Conservation (phyloP, 805 yeast species). For the Teunomyces gatunensis region DNA sequence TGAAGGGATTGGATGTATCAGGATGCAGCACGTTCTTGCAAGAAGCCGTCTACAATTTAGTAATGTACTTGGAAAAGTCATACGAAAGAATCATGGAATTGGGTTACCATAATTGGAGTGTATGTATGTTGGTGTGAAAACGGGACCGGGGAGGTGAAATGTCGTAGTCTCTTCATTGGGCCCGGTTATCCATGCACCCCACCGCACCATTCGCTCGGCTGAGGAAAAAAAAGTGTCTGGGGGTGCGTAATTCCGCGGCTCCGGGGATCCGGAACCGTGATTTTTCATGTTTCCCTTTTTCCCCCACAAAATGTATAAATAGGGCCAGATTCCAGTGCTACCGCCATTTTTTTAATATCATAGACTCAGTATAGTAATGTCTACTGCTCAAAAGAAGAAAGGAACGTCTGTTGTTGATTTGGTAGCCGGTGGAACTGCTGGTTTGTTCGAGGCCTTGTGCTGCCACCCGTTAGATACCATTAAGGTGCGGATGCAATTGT, state of each 20-base stretch:
- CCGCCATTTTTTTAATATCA: not conserved
- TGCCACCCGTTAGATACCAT: constrained; percentile 98
- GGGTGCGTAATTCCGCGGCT: constrained; percentile 1
- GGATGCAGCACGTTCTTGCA: not conserved
- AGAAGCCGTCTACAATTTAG: not conserved
- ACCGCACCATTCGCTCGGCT: not conserved
- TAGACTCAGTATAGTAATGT: not conserved
- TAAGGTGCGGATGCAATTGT: constrained; percentile 95
- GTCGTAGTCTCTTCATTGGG: not conserved
- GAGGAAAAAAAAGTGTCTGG: not conserved
- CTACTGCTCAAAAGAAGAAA: constrained; percentile 22
- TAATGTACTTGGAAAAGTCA: not conserved
- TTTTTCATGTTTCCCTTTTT: not conserved
- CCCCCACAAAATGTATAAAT: constrained; percentile 2
- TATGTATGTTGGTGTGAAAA: not conserved
- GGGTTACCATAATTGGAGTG: not conserved
- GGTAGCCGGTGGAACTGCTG: constrained; percentile 96
- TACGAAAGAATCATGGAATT: constrained; percentile 1
- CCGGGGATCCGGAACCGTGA: constrained; percentile 1
- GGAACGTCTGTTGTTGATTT: constrained; percentile 56
- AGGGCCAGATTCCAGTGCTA: not conserved
- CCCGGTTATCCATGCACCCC: not conserved
- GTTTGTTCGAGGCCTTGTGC: constrained; percentile 93
- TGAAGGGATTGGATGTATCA: not conserved
- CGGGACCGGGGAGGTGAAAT: not conserved